These are phyloP conservation scores for Neurospora intermedia DNA, from an alignment of 495 filamentous ascomycete genomes.

Conservation along the genomic window DNA sequence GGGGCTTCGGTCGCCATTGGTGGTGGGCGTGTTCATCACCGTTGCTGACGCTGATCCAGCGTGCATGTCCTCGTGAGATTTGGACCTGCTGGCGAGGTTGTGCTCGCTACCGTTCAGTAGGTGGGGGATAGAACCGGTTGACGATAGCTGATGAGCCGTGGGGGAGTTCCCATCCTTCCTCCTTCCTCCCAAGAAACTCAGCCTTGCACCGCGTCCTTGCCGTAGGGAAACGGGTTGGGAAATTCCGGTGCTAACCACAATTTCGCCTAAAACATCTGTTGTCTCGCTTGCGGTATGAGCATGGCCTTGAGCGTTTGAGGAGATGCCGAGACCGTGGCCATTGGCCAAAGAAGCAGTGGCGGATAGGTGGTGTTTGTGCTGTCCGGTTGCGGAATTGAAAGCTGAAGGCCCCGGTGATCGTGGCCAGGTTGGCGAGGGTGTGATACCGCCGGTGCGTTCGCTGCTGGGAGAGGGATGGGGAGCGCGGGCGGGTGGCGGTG, in stretches of 20 bases:
- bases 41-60: constrained; percentile 10
- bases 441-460: neutral
- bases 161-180: constrained; percentile 22
- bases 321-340: constrained; percentile 4
- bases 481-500: constrained; percentile 24
- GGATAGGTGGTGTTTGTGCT: constrained; percentile 13
- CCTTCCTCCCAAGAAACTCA: constrained; percentile 38
- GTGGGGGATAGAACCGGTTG: constrained; percentile 15
- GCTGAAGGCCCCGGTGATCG: constrained; percentile 22
- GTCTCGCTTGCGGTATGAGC: neutral
- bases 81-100: constrained; percentile 11
- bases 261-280: neutral
- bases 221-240: constrained; percentile 28
- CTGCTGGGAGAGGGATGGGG: constrained; percentile 2
- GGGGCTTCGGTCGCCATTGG: neutral
- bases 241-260: constrained; percentile 17
- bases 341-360: constrained; percentile 19
- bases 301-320: neutral
- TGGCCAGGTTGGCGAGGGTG: constrained; percentile 34
- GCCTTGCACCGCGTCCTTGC: constrained; percentile 32
- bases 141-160: constrained; percentile 8
- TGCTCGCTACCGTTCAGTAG: constrained; percentile 18
- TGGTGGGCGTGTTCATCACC: neutral
- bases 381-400: constrained; percentile 8
- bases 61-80: constrained; percentile 18